A percentile compares a stretch with the other conserved stretches of the same genome.
phyloP scores from a whole-genome alignment of 805 yeast species.

The Debaryomyces maramus region DNA sequence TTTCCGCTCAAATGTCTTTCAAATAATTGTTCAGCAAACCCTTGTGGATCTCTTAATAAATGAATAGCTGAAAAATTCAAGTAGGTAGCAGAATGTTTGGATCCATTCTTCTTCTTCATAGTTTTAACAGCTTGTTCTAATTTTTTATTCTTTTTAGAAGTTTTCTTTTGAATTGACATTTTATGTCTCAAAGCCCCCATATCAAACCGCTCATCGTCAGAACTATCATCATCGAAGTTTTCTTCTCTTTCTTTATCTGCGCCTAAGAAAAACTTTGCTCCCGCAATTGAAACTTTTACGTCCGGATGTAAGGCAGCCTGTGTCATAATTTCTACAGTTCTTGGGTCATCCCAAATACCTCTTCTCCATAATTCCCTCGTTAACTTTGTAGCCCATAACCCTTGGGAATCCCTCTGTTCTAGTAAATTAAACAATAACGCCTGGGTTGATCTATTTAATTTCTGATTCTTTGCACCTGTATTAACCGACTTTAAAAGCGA shows the following conservation, averaged over 20 bases:
- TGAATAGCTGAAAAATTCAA: constrained; percentile 95
- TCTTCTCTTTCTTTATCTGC: constrained; percentile 94
- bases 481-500: constrained; percentile 79
- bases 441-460: constrained; percentile 85
- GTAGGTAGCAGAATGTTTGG: constrained; percentile 61
- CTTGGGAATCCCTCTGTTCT: constrained; percentile 74
- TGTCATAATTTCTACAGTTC: constrained; percentile 97
- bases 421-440: constrained; percentile 85
- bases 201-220: constrained; percentile 73
- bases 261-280: constrained; percentile 87
- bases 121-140: constrained; percentile 71
- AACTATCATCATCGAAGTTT: constrained; percentile 67
- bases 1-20: constrained; percentile 70
- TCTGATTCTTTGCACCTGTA: constrained; percentile 86
- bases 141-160: constrained; percentile 77
- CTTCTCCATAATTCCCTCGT: constrained; percentile 97
- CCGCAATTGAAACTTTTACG: constrained; percentile 82
- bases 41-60: constrained; percentile 93
- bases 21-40: constrained; percentile 87
- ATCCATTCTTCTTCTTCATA: constrained; percentile 59
- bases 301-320: constrained; percentile 91
- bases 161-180: constrained; percentile 79
- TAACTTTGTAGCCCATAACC: constrained; percentile 93
- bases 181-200: constrained; percentile 74
- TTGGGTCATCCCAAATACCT: constrained; percentile 96